Base-by-base conservation (phyloP, 192 early-diverging fungal genomes). In the Coemansia sp. region DNA sequence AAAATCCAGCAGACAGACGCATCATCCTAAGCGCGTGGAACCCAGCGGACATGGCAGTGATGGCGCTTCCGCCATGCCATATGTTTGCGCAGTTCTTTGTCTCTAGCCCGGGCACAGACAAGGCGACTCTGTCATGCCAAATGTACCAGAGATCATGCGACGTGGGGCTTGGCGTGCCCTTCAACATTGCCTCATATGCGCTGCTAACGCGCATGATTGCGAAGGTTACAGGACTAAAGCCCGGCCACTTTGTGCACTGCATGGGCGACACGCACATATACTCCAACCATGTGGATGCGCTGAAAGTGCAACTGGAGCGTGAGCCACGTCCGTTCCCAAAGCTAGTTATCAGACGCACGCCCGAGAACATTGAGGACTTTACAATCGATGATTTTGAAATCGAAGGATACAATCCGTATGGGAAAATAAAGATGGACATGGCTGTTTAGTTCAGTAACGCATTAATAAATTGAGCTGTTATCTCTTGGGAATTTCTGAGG, bases 21-120 rank as follows among this genome's bases (percentile, higher is more conserved):
- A 98, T 99, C 55, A 89, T 99, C 37, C 78, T 99, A 66, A 90
- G 89, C 62, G 97, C 97, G 16, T 99, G 97, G 97, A 99, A 99
- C 62, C 97, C 97, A 10, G 87, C 90, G n/a, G 94, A 96, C 71
- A 71, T 98, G 42, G 69, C 71, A 6, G 80, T 86, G 16, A 98
- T 99, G 94, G 97, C 97, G 7, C 80, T 99, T 19, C 97, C 97
- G 32, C 97, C 97, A 6, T 99, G 97, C 84, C 97, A 99, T 68
- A 89, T 96, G 84, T 92, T 99, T 67, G 92, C 91, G 73, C 97
- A 99, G 82, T 99, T 99, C 69, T 97, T 92, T 72, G 95, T 99
- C 0, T 93, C 96, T 1, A 86, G 84, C 5, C 88, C 88, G 0
- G 79, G 82, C 10, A 70, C 84, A 26, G 71, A 78, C 0, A 76